Conservation (phyloP, 2,329 filamentous ascomycete genomes). For the Thyridium curvatum region DNA sequence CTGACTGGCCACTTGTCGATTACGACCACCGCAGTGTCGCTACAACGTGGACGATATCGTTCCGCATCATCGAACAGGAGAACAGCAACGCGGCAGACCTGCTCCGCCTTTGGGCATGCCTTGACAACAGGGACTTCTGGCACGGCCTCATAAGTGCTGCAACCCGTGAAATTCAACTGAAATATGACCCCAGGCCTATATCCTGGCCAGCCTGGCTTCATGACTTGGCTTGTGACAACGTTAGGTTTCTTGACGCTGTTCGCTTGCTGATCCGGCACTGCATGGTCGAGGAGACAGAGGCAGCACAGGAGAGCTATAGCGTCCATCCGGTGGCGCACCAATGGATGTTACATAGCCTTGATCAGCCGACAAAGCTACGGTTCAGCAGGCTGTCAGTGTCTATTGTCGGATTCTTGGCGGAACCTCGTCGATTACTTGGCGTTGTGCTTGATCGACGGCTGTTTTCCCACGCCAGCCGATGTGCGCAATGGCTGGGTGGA, state of each 20-base stretch:
- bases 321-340: slow-evolving; percentile 17
- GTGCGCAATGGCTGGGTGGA: too few species aligned
- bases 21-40: slow-evolving; percentile 9
- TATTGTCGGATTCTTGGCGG: too few species aligned
- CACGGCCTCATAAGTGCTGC: slow-evolving; percentile 10
- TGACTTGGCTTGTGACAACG: slow-evolving; percentile 8
- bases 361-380: not conserved
- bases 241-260: slow-evolving; percentile 9
- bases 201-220: slow-evolving; percentile 10
- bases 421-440: too few species aligned
- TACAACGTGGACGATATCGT: slow-evolving; percentile 13
- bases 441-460: too few species aligned
- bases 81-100: slow-evolving; percentile 10
- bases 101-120: slow-evolving; percentile 15
- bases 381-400: not conserved
- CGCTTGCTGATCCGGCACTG: slow-evolving; percentile 14
- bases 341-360: slow-evolving; percentile 8
- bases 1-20: slow-evolving; percentile 3
- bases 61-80: slow-evolving; percentile 9
- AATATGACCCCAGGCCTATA: too few species aligned
- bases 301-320: slow-evolving; percentile 6
- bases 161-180: slow-evolving; percentile 1
- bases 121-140: slow-evolving; percentile 14
- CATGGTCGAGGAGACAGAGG: slow-evolving; percentile 11
- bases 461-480: too few species aligned